phyloP scores from a whole-genome alignment of 2,329 filamentous ascomycete genomes.

The Talaromyces sp. region DNA sequence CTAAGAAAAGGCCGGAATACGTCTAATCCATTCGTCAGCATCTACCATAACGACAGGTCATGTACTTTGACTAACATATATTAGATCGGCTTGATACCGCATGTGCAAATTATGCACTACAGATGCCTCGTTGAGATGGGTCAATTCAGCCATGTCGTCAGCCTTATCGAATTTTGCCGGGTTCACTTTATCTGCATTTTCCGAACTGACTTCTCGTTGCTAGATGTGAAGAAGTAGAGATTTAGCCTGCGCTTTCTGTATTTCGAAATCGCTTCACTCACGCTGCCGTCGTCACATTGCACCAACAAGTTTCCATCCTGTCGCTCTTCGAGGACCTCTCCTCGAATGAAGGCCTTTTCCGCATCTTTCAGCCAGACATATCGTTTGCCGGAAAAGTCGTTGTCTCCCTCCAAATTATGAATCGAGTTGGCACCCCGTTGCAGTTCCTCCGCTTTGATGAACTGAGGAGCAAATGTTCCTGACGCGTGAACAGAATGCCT shows the following conservation, averaged over 20 bases:
- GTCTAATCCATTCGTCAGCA: constrained; percentile 53
- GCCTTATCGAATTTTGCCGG: constrained; percentile 99
- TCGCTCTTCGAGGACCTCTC: constrained; percentile 83
- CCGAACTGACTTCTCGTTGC: constrained; percentile 81
- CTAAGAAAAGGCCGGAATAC: constrained; percentile 93
- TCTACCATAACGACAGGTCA: background rate
- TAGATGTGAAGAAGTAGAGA: constrained; percentile 34
- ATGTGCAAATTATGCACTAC: constrained; percentile 96
- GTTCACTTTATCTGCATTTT: constrained; percentile 97
- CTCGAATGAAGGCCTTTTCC: constrained; percentile 82
- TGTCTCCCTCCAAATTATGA: constrained; percentile 85
- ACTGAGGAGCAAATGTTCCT: constrained; percentile 89
- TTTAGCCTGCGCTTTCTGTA: constrained; percentile 19
- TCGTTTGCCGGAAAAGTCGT: constrained; percentile 97
- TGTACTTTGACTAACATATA: constrained; percentile 59
- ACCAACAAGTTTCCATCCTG: constrained; percentile 69
- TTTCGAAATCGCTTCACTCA: constrained; percentile 47
- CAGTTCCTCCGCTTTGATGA: constrained; percentile 85
- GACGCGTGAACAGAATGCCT: constrained; percentile 61
- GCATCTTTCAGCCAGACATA: constrained; percentile 96
- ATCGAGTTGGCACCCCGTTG: constrained; percentile 55
- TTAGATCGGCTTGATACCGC: constrained; percentile 91
- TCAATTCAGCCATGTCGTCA: constrained; percentile 98
- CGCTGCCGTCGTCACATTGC: constrained; percentile 88
- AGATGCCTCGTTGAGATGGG: constrained; percentile 94